These are phyloP conservation scores for Cardamine chenopodiifolia DNA, from an alignment of 345 rosid genomes.

Conservation along the genomic window DNA sequence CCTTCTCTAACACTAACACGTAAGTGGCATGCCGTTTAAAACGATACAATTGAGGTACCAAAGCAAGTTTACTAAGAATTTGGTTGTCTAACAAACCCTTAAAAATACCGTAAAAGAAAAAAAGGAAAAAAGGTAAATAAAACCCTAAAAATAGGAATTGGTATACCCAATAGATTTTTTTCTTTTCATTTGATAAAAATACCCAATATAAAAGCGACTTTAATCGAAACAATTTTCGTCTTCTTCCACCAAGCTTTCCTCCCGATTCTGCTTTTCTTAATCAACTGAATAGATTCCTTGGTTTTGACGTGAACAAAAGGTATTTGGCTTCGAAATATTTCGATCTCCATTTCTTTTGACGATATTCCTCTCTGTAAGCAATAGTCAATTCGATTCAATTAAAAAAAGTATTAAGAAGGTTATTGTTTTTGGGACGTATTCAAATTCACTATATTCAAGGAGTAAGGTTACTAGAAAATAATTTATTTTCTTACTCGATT, in stretches of 20 bases:
- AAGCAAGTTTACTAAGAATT: slow-evolving; percentile 10
- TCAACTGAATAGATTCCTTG: slow-evolving; percentile 6
- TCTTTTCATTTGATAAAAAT: neutral
- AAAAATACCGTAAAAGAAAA: slow-evolving; percentile 16
- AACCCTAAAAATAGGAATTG: slow-evolving; percentile 28
- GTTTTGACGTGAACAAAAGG: slow-evolving; percentile 25
- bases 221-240: slow-evolving; percentile 5
- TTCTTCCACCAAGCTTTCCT: slow-evolving; percentile 17
- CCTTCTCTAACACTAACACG: slow-evolving; percentile 21
- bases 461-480: neutral
- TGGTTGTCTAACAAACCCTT: slow-evolving; percentile 24
- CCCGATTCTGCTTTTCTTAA: neutral
- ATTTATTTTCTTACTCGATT: neutral
- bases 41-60: slow-evolving; percentile 25
- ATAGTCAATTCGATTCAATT: neutral
- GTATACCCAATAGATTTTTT: neutral
- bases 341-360: neutral
- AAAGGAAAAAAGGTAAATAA: slow-evolving; percentile 17
- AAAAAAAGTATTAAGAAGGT: neutral
- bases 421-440: neutral
- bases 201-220: slow-evolving; percentile 12
- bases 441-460: neutral
- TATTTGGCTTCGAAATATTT: slow-evolving; percentile 8
- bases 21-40: slow-evolving; percentile 34
- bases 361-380: neutral